A percentile compares a stretch with the other conserved stretches of the same genome.
Evolutionary conservation across 306 rosid species (phyloP).

Genomic region (Cucumis melo): DNA sequence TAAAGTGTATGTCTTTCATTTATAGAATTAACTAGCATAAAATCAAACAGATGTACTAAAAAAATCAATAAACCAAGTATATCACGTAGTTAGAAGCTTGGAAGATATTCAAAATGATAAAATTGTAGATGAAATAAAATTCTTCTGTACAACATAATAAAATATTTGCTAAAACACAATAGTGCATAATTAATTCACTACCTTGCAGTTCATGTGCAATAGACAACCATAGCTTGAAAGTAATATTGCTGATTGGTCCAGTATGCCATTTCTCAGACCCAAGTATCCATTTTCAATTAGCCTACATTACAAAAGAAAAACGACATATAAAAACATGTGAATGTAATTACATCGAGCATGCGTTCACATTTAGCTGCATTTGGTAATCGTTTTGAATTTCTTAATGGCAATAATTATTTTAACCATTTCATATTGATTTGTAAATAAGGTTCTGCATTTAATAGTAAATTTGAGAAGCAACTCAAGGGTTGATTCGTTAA

Average conservation of each 20-base stretch:
- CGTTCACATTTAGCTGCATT: background rate
- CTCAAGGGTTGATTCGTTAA: background rate
- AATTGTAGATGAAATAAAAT: background rate
- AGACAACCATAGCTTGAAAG: conserved; percentile 77
- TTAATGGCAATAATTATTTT: background rate
- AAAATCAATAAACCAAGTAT: background rate
- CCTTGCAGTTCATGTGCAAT: conserved; percentile 97
- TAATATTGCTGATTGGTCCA: conserved; percentile 95
- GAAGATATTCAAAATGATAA: background rate
- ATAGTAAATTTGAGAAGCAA: background rate
- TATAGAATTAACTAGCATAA: background rate
- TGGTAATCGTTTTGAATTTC: background rate
- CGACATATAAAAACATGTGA: background rate
- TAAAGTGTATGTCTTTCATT: background rate
- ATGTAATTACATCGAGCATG: background rate
- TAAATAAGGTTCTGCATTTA: background rate
- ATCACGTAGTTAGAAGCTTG: background rate
- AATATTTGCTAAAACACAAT: background rate
- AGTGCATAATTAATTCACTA: conserved; percentile 16
- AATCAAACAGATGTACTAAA: background rate
- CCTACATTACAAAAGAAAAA: conserved; percentile 23
- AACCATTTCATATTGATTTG: background rate
- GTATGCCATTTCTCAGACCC: conserved; percentile 92
- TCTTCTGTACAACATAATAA: background rate
- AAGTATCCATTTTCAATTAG: conserved; percentile 81